Evolutionary conservation across 1,284 basidiomycete genomes (phyloP), one percentile per base, ranked within the genome.

Genomic region (Lentinula novae-zelandiae): DNA sequence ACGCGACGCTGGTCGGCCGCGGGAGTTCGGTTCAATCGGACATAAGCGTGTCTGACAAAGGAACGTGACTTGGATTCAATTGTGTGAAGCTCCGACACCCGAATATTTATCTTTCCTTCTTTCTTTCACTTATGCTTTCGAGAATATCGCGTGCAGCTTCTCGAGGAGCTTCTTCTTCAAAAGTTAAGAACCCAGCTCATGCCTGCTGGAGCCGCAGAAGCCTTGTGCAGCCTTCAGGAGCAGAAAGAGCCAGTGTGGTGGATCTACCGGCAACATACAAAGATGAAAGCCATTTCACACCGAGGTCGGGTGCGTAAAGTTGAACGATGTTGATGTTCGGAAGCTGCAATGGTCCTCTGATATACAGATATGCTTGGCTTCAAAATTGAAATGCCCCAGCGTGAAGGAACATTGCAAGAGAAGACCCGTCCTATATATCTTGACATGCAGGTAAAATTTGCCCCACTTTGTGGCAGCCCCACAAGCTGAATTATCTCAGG

Each of bases 361-460:
- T 3, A 36, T 36, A 38, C 63, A 93, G 93, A 95, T 70, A 92
- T 94, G 89, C 84, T 94, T 62, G 93, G 93, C 6, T 96, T 96
- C 76, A 94, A 93, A 74, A 78, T 96, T 20, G 89, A 89, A 67
- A 78, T 85, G 53, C 83, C 86, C 39, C 81, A 78, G 61, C 84
- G 85, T 51, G 90, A 91, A 69, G 84, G 80, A 40, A 79, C 82
- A 17, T 68, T 84, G 53, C 80, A 82, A 62, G 82, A 82, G 61
- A 88, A 88, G 73, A 83, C 84, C 52, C 82, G 94, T 53, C 95
- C 95, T 22, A 96, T 98, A 67, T 98, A 98, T 76, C 84, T 98
- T 53, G 95, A 98, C 75, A 92, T 95, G 90, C 94, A 96, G 84
- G 93, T 89, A 61, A 58, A 79, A 72, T 46, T 39, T 9, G 22